A percentile compares a stretch with the other conserved stretches of the same genome.
Evolutionary conservation across 2,329 filamentous ascomycete species (phyloP).

Genomic region (Trichoderma sp.): DNA sequence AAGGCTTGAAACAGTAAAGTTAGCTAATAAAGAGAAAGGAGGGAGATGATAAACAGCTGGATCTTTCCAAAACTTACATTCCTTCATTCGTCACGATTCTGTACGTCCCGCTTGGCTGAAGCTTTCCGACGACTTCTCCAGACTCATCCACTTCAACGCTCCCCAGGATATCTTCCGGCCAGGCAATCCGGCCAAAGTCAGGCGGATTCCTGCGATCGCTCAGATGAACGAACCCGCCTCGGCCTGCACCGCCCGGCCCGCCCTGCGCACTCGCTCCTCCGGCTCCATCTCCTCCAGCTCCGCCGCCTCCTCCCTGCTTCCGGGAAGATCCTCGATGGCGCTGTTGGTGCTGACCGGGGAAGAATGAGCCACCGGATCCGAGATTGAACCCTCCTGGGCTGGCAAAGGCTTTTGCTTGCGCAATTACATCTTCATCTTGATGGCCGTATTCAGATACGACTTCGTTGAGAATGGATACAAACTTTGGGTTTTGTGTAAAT

Average conservation of each 20-base stretch:
- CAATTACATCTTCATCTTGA: conserved; percentile 53
- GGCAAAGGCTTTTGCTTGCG: conserved; percentile 60
- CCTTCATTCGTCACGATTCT: conserved; percentile 64
- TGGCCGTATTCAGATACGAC: conserved; percentile 56
- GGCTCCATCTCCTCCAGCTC: conserved; percentile 45
- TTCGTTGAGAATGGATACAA: conserved; percentile 57
- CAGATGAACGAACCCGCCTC: conserved; percentile 63
- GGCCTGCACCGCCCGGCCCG: conserved; percentile 58
- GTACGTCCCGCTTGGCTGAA: conserved; percentile 61
- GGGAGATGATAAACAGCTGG: background rate
- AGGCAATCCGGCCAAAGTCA: conserved; percentile 66
- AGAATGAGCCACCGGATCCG: conserved; percentile 52
- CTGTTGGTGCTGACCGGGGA: conserved; percentile 43
- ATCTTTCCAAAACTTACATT: conserved; percentile 52
- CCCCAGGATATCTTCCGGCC: conserved; percentile 68
- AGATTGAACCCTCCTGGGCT: conserved; percentile 54
- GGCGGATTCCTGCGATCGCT: conserved; percentile 63
- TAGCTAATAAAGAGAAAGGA: background rate
- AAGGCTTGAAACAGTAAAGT: conserved; percentile 25
- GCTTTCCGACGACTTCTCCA: conserved; percentile 57
- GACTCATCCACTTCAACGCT: conserved; percentile 61
- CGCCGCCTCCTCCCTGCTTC: conserved; percentile 40
- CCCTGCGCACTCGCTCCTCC: conserved; percentile 60
- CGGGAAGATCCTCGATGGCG: conserved; percentile 33
- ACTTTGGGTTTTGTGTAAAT: conserved; percentile 58